Conservation (phyloP, 2,329 filamentous ascomycete species). For the Basipetospora sp. region DNA sequence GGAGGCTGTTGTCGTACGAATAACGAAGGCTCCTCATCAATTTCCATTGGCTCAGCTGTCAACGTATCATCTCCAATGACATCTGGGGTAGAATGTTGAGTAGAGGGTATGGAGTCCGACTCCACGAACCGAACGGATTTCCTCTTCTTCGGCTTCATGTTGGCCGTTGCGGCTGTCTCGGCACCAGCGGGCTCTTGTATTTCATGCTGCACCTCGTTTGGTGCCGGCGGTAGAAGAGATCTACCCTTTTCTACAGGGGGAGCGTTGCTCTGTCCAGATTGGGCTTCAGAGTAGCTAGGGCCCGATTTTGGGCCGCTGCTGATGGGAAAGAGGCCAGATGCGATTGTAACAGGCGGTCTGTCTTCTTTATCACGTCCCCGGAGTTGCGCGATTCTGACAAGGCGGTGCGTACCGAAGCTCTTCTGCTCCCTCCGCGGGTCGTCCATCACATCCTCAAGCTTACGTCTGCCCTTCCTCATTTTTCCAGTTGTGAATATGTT, state of each 20-base stretch:
- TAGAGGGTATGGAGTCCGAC: too few relatives aligned
- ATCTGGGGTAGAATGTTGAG: not conserved
- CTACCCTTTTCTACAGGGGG: too few relatives aligned
- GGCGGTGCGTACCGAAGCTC: constrained; percentile 22
- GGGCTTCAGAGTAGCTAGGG: too few relatives aligned
- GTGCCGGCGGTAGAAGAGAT: too few relatives aligned
- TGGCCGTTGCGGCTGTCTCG: too few relatives aligned
- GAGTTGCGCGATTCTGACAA: constrained; percentile 23
- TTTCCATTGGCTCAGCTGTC: not conserved
- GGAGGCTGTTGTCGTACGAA: too few relatives aligned
- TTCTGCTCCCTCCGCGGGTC: constrained; percentile 28
- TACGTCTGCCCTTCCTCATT: constrained; percentile 19
- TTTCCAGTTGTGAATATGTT: constrained; percentile 4
- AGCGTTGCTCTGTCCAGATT: too few relatives aligned
- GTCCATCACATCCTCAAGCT: constrained; percentile 23
- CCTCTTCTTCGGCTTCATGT: constrained; percentile 11
- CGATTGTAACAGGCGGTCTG: constrained; percentile 14
- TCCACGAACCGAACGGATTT: constrained; percentile 16
- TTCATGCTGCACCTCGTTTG: too few relatives aligned
- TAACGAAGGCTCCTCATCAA: too few relatives aligned
- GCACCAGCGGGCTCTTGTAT: too few relatives aligned
- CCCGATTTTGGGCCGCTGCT: not conserved
- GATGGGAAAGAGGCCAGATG: constrained; percentile 2
- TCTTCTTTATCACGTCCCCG: constrained; percentile 26
- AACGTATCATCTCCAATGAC: not conserved